phyloP scores from a whole-genome alignment of 805 yeast genomes.

The Starmerella vaccinii region DNA sequence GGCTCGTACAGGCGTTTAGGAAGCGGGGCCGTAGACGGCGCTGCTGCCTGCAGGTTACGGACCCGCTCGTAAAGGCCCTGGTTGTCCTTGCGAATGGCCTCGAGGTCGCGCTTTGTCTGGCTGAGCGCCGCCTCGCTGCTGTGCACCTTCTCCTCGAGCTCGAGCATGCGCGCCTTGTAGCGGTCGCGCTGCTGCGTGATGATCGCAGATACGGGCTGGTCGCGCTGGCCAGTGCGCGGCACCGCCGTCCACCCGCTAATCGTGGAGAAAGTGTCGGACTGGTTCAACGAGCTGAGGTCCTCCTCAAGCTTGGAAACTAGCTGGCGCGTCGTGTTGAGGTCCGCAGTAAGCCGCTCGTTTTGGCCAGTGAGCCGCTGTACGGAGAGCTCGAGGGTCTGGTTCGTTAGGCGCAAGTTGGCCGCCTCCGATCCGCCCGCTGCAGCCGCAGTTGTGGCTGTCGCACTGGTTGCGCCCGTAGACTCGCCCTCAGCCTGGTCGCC shows the following conservation, averaged over 20 bases:
- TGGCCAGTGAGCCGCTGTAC: constrained; percentile 4
- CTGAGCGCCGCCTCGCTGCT: constrained; percentile 43
- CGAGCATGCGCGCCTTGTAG: constrained; percentile 70
- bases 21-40: constrained; percentile 42
- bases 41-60: constrained; percentile 37
- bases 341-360: constrained; percentile 14
- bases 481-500: neutral
- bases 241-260: constrained; percentile 31
- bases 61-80: constrained; percentile 66
- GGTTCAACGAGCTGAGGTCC: constrained; percentile 41
- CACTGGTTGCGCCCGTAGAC: neutral
- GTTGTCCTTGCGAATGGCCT: constrained; percentile 59
- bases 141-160: constrained; percentile 71
- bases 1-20: constrained; percentile 53
- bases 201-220: constrained; percentile 45
- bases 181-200: constrained; percentile 93
- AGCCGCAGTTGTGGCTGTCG: neutral
- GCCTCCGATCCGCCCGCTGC: neutral
- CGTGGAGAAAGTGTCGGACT: constrained; percentile 27
- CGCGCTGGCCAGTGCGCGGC: constrained; percentile 33
- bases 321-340: constrained; percentile 32
- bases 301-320: constrained; percentile 58
- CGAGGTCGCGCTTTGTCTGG: constrained; percentile 56
- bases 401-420: neutral
- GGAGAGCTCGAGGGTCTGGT: constrained; percentile 1